Conservation (phyloP, 495 filamentous ascomycete genomes). For the Penicillium soppii region DNA sequence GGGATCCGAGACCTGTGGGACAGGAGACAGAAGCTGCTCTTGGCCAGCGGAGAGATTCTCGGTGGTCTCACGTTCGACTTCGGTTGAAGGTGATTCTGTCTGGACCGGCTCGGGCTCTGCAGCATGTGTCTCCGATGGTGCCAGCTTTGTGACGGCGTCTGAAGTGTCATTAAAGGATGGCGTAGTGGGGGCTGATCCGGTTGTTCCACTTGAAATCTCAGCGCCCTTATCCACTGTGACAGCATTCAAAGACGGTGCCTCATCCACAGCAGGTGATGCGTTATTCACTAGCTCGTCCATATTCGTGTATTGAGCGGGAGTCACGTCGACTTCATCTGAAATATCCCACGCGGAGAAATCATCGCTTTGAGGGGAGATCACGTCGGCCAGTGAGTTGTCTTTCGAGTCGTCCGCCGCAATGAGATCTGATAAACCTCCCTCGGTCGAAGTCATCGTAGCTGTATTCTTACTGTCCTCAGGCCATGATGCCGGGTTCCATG, state of each 20-base stretch:
- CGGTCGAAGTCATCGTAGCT: constrained; percentile 7
- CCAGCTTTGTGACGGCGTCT: background rate
- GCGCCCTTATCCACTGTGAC: background rate
- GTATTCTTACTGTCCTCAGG: constrained; percentile 22
- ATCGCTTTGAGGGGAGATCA: constrained; percentile 18
- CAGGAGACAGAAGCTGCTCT: background rate
- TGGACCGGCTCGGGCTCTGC: background rate
- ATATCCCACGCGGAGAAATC: constrained; percentile 23
- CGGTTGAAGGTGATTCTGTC: background rate
- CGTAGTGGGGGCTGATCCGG: background rate
- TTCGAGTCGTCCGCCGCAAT: constrained; percentile 14
- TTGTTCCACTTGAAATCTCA: background rate
- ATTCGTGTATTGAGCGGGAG: constrained; percentile 5
- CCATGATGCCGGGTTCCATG: constrained; percentile 46
- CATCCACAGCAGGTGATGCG: constrained; percentile 2
- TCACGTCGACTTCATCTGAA: constrained; percentile 7
- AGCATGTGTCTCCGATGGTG: background rate
- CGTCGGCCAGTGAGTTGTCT: constrained; percentile 4
- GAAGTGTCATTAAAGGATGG: background rate
- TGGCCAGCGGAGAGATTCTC: no score
- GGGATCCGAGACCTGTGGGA: background rate
- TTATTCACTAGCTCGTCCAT: background rate
- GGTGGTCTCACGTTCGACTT: background rate
- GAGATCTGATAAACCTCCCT: constrained; percentile 8
- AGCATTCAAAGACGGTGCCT: background rate